Evolutionary conservation across 2,329 filamentous ascomycete genomes (phyloP).

Genomic region (Juglanconis sp.): DNA sequence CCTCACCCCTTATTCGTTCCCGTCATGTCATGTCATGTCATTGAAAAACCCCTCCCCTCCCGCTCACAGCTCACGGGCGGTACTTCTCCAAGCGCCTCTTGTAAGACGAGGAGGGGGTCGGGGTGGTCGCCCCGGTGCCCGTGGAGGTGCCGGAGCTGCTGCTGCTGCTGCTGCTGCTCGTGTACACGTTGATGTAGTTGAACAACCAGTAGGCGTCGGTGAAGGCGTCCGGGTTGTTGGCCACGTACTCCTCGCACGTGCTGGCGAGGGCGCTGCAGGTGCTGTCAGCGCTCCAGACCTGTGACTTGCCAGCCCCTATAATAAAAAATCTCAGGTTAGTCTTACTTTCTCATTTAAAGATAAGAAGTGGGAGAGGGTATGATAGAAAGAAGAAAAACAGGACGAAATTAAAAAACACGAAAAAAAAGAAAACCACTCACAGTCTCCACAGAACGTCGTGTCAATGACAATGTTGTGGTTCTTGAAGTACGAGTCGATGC

Average conservation of each 20-base stretch:
- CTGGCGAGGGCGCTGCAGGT: conserved; percentile 58
- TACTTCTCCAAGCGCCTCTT: conserved; percentile 3
- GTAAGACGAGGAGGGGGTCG: neutral
- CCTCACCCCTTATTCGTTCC: neutral
- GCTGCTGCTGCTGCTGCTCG: neutral
- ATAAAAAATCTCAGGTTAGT: neutral
- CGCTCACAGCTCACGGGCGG: neutral
- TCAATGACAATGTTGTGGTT: conserved; percentile 70
- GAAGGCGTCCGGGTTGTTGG: conserved; percentile 35
- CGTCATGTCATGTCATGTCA: neutral
- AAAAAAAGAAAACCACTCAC: neutral
- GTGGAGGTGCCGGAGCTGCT: neutral
- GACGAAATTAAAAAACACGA: neutral
- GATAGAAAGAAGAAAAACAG: too few relatives aligned
- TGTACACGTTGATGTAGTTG: conserved; percentile 53
- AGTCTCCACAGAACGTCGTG: conserved; percentile 25
- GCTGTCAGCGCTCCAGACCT: conserved; percentile 57
- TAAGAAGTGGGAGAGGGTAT: neutral
- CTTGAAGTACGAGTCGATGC: conserved; percentile 68
- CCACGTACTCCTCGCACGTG: conserved; percentile 71
- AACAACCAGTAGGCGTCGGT: conserved; percentile 36
- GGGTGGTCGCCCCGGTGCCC: neutral
- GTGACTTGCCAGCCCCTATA: conserved; percentile 64
- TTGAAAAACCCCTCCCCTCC: neutral
- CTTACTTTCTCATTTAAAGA: conserved; percentile 23